These are phyloP conservation scores for Poa annua DNA, from an alignment of 176 grass and related monocot genomes.

Conservation along the genomic window DNA sequence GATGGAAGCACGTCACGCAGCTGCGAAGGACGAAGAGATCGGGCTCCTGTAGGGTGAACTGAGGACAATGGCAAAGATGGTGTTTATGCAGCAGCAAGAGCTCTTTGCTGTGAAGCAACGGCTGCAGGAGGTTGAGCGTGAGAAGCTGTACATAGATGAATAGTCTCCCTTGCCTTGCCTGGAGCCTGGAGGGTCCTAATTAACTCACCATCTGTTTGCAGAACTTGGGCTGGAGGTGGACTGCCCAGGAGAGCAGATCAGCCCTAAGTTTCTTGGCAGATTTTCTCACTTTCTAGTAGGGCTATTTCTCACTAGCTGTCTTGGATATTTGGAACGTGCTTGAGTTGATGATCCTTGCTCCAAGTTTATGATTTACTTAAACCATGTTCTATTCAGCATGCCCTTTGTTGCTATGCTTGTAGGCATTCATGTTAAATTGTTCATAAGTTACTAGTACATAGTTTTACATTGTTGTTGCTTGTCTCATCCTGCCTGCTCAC, in stretches of 20 bases:
- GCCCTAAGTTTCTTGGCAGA: too few species aligned
- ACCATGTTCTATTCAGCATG: too few species aligned
- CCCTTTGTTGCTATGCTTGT: too few species aligned
- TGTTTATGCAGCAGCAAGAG: conserved; percentile 57
- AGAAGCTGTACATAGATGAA: conserved; percentile 28
- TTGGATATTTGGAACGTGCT: too few species aligned
- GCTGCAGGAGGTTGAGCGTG: conserved; percentile 59
- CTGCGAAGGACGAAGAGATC: not conserved
- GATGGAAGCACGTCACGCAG: conserved; percentile 44
- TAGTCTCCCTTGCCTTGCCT: not conserved
- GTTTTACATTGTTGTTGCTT: too few species aligned
- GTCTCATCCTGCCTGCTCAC: too few species aligned
- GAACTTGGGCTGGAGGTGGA: not conserved
- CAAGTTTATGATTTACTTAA: too few species aligned
- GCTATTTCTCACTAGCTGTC: too few species aligned
- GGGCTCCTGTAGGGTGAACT: conserved; percentile 42
- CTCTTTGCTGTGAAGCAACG: conserved; percentile 51
- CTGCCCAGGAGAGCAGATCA: not conserved
- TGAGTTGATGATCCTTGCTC: too few species aligned
- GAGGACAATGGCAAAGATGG: conserved; percentile 47
- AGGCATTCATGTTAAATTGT: too few species aligned
- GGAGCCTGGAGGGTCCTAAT: not conserved
- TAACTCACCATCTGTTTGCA: not conserved
- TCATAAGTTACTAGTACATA: too few species aligned
- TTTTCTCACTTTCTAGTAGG: too few species aligned